Evolutionary conservation across 768 basidiomycete species (phyloP).

Genomic region (Gymnopilus dilepis): DNA sequence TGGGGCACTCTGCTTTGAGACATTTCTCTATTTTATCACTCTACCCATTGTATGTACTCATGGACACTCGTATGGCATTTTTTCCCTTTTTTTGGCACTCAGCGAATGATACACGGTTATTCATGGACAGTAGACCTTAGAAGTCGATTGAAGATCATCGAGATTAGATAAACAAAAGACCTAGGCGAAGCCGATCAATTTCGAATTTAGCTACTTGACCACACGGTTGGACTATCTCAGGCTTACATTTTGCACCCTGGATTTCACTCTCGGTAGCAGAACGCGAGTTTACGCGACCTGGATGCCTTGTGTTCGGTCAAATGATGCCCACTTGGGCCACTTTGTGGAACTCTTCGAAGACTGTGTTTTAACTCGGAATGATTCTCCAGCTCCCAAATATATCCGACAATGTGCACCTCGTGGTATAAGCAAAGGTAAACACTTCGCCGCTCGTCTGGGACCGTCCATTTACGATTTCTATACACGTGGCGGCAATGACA

Average conservation of each 20-base stretch:
- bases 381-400: conserved; percentile 7
- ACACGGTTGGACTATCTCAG: background rate
- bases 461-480: background rate
- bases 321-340: background rate
- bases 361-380: background rate
- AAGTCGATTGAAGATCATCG: conserved; percentile 13
- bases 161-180: conserved; percentile 17
- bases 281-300: conserved; percentile 2
- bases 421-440: conserved; percentile 5
- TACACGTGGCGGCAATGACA: background rate
- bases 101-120: conserved; percentile 10
- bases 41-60: conserved; percentile 34
- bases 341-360: conserved; percentile 1
- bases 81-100: conserved; percentile 2
- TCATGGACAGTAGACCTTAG: background rate
- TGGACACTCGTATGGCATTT: background rate
- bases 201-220: conserved; percentile 8
- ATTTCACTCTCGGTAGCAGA: conserved; percentile 3
- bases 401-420: conserved; percentile 5
- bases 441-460: background rate
- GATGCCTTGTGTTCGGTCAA: conserved; percentile 6
- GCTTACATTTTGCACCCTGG: conserved; percentile 6
- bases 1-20: conserved; percentile 17
- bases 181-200: conserved; percentile 9
- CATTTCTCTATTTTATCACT: conserved; percentile 28